Evolutionary conservation across 257 asterid genomes (phyloP).

Genomic region (Cruciata laevipes): DNA sequence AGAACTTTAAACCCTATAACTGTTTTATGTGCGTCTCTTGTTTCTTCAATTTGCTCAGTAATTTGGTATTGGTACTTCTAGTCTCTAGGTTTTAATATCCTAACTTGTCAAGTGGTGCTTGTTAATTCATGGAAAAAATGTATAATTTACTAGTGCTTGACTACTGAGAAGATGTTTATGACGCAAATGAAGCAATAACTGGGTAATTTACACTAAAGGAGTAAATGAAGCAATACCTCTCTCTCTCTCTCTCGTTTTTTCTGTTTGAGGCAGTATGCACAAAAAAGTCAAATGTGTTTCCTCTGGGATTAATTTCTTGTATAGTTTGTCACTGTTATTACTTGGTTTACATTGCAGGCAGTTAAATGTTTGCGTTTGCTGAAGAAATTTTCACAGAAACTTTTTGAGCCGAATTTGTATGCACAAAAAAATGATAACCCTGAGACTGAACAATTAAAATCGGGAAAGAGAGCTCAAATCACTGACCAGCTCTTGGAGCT

Average conservation of each 20-base stretch:
- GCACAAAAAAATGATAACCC: constrained; percentile 34
- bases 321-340: not conserved
- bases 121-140: too few relatives aligned
- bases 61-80: too few relatives aligned
- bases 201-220: too few relatives aligned
- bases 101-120: too few relatives aligned
- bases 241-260: not conserved
- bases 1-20: constrained; percentile 6
- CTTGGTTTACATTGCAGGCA: constrained; percentile 34
- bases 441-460: constrained; percentile 40
- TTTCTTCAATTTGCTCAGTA: too few relatives aligned
- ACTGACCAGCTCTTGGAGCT: constrained; percentile 83
- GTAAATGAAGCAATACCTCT: not conserved
- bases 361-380: constrained; percentile 73
- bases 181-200: not conserved
- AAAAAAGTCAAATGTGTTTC: not conserved
- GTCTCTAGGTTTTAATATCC: too few relatives aligned
- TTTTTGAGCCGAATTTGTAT: constrained; percentile 51
- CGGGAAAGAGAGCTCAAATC: constrained; percentile 56
- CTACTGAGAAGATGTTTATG: not conserved
- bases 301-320: not conserved
- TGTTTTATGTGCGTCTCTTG: not conserved
- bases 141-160: too few relatives aligned
- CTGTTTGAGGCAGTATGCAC: not conserved
- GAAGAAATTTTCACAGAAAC: constrained; percentile 64